Evolutionary conservation across 2,329 filamentous ascomycete genomes (phyloP), one percentile per base, ranked within the genome.

Genomic region (Didymella pomorum): DNA sequence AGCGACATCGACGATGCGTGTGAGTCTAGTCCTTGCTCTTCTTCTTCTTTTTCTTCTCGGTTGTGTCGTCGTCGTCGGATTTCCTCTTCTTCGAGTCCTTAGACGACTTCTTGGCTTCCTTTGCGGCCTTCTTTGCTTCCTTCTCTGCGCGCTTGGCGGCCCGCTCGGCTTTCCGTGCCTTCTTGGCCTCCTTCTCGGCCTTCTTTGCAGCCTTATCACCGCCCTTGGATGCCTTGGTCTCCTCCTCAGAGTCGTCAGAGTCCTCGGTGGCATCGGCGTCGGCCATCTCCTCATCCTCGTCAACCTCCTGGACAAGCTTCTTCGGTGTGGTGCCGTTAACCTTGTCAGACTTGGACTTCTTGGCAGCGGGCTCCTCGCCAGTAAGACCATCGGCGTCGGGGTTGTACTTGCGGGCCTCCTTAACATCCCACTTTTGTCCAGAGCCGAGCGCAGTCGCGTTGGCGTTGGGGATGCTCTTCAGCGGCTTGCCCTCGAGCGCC

Each of bases 401-500:
- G 78, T 98, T 98, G 84, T 99, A 99, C 79, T 94, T 95, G 75
- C 92, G 86, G 11, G 91, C 90, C 78, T 97, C 92, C 81, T 96
- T 96, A 72, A 99, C 84, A 64, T 93, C 91, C 85, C 92, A 96
- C 80, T 96, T 96, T 70, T 88, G 87, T 26, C 63, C 58, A 26
- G 62, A 56, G 88, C 86, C 67, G 37, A 74, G 60, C 4, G 72
- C 68, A 8, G 70, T 72, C 42, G 65, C 54, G 53, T 80, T 80
- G 33, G 84, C 77, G 69, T 90, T 89, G 65, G 90, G 90, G 78
- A 90, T 89, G 64, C 91, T 86, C 68, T 92, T 86, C 28, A 95
- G 81, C 16, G 94, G 91, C 84, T 96, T 97, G 79, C 93, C 93
- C 81, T 99, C 95, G 57, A 99, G 84, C 63, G 83, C 86, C 68